Evolutionary conservation across 1,139 yeast species (phyloP).

Genomic region (Debaryomyces sp.): DNA sequence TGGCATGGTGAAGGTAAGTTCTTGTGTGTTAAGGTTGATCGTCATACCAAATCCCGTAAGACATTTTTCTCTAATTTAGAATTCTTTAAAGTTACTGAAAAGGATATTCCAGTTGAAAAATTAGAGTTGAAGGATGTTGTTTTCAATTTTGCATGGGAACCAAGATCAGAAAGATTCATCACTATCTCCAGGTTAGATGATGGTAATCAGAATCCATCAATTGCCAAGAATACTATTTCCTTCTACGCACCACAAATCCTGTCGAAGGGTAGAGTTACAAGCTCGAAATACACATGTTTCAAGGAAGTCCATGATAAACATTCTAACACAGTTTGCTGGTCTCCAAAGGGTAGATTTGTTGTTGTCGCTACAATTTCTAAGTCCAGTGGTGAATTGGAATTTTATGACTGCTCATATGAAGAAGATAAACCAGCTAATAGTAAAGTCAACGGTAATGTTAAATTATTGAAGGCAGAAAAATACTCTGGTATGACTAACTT

Average conservation of each 20-base stretch:
- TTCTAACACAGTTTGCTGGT: constrained; percentile 79
- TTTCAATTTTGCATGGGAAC: constrained; percentile 94
- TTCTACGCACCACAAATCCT: constrained; percentile 92
- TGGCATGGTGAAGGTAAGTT: constrained; percentile 92
- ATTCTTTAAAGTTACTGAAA: constrained; percentile 84
- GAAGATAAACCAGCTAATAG: constrained; percentile 50
- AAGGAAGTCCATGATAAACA: constrained; percentile 63
- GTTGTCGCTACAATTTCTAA: constrained; percentile 74
- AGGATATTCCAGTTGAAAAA: constrained; percentile 93
- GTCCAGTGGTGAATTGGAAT: constrained; percentile 71
- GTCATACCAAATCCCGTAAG: constrained; percentile 95
- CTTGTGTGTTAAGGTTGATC: constrained; percentile 93
- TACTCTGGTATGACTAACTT: constrained; percentile 82
- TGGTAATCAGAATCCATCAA: constrained; percentile 65
- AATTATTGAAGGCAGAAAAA: constrained; percentile 63
- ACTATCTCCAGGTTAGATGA: constrained; percentile 70
- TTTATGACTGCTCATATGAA: constrained; percentile 84
- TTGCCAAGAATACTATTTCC: constrained; percentile 70
- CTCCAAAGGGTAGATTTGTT: constrained; percentile 92
- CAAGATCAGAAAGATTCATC: constrained; percentile 84
- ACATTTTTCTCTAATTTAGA: constrained; percentile 90
- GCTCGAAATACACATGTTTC: constrained; percentile 36
- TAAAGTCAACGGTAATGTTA: constrained; percentile 54
- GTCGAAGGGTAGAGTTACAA: constrained; percentile 74
- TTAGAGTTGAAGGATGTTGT: constrained; percentile 91